phyloP scores from a whole-genome alignment of 768 basidiomycete genomes.

The Russula emetica region DNA sequence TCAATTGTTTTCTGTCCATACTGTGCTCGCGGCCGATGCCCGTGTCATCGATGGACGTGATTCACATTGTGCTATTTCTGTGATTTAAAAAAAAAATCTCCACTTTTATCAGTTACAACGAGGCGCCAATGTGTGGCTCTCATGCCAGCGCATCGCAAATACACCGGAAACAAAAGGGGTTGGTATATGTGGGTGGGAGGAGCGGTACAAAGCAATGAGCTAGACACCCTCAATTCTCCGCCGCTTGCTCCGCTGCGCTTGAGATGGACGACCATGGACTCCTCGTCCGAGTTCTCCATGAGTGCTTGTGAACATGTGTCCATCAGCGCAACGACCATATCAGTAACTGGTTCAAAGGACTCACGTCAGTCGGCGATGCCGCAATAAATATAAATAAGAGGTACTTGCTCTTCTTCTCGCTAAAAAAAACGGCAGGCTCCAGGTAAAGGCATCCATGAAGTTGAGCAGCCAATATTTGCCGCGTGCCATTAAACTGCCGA shows the following conservation, averaged over 20 bases:
- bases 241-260: slow-evolving; percentile 60
- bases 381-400: background rate
- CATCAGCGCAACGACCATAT: slow-evolving; percentile 99
- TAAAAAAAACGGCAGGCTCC: slow-evolving; percentile 97
- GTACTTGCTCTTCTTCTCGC: slow-evolving; percentile 85
- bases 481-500: slow-evolving; percentile 92
- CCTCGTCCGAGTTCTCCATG: slow-evolving; percentile 62
- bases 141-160: background rate
- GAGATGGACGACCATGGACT: slow-evolving; percentile 42
- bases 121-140: background rate
- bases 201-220: background rate
- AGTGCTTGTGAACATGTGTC: slow-evolving; percentile 95
- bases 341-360: slow-evolving; percentile 65
- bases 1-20: background rate
- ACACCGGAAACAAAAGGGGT: no score
- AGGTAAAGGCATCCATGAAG: slow-evolving; percentile 97
- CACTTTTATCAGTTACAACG: no score
- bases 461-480: slow-evolving; percentile 96
- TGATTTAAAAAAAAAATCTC: no score
- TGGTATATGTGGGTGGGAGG: background rate
- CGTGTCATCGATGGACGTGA: background rate
- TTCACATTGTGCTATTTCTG: background rate
- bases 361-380: slow-evolving; percentile 6
- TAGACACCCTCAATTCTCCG: slow-evolving; percentile 51
- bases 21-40: background rate